Base-by-base conservation (phyloP, 208 protist genomes). In the Strigomonas galati region DNA sequence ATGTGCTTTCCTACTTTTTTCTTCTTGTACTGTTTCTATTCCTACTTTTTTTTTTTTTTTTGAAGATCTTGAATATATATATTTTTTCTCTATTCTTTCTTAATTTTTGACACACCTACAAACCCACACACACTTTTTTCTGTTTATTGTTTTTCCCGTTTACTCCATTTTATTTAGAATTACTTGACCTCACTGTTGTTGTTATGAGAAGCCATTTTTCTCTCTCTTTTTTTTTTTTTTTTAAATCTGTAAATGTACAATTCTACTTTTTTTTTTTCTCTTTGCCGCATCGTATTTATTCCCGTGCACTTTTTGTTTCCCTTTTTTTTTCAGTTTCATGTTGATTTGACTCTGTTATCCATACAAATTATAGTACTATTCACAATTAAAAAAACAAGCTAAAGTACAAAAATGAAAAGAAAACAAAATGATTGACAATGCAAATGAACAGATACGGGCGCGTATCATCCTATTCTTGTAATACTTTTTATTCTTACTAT, bases 11-110 rank as follows among this genome's bases (percentile, higher is more conserved):
- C n/a, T n/a, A 46, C 23, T 65, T 70, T 67, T 70, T 70, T 56
- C 21, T 54, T 70, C 28, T 51, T 52, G 6, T 26, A 14, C 49
- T 9, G n/a, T 67, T 30, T 70, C 28, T 49, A 27, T 60, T 43
- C 12, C 5, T 40, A 9, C 30, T 31, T 40, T 24, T n/a, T 61
- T 24, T 24, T 32, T 40, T 61, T 40, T 46, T 24, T n/a, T 7
- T 17, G 19, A 44, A 32, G 10, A 24, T n/a, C 30, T 48, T 62
- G 3, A 30, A 24, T 48, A 27, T 62, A 30, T 46, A 21, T 62
- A 49, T 15, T 4, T 23, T 19, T 19, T 46, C 26, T 44, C 9
- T 46, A 7, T 62, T 62, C 5, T 62, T 23, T 23, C 27, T 3
- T 15, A 23, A 9, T 44, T 62, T 19, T 32, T 40, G n/a, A 40